Base-by-base conservation (phyloP, 495 filamentous ascomycete species). In the Terfezia claveryi region DNA sequence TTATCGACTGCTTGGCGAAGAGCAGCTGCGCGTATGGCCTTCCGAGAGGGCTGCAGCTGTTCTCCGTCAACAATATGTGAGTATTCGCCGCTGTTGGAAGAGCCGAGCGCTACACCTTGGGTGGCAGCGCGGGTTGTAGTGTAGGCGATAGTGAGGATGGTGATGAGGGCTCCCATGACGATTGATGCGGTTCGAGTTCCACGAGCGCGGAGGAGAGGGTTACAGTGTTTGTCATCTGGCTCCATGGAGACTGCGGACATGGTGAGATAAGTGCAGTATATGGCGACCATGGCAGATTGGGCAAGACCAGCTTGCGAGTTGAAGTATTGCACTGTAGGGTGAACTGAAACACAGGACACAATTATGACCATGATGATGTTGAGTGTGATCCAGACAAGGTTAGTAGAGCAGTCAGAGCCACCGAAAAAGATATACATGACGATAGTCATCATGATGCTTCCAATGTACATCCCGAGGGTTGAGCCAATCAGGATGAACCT, bases 181-280 rank as follows among this genome's bases (percentile, higher is more conserved):
- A 95, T 77, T 51, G 83, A 88, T 1, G 85, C 88, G 1, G 82
- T 91, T 46, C 91, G 78, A n/a, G 89, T 89, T 55, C 85, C 87
- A 38, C 83, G 80, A 17, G 89, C 88, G 44, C 87, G 83, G 53
- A 94, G 73, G 51, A 96, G 71, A 4, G 91, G 91, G 71, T 98
- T 98, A 77, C 91, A 98, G 52, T 83, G 76, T 55, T 80, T 78
- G 69, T 95, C 87, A 70, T 98, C 91, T 4, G 91, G 91, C 62
- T 98, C 89, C 91, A 98, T 96, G 55, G 84, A 89, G 2, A 98
- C 92, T 54, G 91, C 92, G 4, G 87, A 94, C 80, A 98, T 85
- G 62, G 91, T 98, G 50, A 98, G 78, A 66, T 98, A 98, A 50
- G 91, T 94, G 76, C 91, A 96, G 73, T 98, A 98, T 55, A 93